These are phyloP conservation scores for Plasmopara muralis DNA, from an alignment of 352 stramenopile species.

Conservation along the genomic window DNA sequence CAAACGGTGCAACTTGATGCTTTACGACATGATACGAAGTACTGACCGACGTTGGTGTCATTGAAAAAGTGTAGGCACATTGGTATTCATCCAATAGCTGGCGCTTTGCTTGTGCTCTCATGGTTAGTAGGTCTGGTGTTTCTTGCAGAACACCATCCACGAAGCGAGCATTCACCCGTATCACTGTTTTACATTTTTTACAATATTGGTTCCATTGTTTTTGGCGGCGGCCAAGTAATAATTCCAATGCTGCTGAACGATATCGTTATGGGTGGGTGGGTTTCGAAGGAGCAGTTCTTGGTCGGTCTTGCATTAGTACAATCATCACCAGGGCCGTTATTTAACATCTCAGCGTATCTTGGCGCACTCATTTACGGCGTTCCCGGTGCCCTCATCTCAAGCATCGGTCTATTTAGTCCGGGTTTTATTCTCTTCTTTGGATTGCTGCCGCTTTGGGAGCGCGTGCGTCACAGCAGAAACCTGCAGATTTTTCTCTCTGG, in stretches of 20 bases:
- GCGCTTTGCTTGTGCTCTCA: slow-evolving; percentile 65
- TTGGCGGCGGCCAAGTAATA: slow-evolving; percentile 92
- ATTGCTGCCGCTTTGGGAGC: slow-evolving; percentile 89
- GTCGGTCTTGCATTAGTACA: slow-evolving; percentile 91
- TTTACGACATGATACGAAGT: background rate
- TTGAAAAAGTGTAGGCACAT: slow-evolving; percentile 51
- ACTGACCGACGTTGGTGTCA: background rate
- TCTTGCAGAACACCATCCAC: slow-evolving; percentile 42
- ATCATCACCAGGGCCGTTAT: slow-evolving; percentile 89
- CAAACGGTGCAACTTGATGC: background rate
- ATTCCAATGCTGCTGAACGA: slow-evolving; percentile 84
- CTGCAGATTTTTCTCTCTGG: slow-evolving; percentile 87
- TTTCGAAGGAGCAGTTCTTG: slow-evolving; percentile 90
- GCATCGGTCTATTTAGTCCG: slow-evolving; percentile 87
- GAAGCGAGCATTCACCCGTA: slow-evolving; percentile 32
- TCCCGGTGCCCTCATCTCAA: slow-evolving; percentile 83
- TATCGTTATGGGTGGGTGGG: slow-evolving; percentile 80
- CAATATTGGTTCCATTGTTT: slow-evolving; percentile 93
- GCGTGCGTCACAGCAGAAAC: slow-evolving; percentile 70
- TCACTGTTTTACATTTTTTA: slow-evolving; percentile 91
- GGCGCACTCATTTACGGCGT: slow-evolving; percentile 84
- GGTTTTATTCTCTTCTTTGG: slow-evolving; percentile 89
- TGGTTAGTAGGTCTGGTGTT: slow-evolving; percentile 71
- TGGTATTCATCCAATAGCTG: slow-evolving; percentile 77
- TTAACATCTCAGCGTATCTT: slow-evolving; percentile 94